Base-by-base conservation (phyloP, 177 flowering plant genomes). In the Telopea speciosissima region DNA sequence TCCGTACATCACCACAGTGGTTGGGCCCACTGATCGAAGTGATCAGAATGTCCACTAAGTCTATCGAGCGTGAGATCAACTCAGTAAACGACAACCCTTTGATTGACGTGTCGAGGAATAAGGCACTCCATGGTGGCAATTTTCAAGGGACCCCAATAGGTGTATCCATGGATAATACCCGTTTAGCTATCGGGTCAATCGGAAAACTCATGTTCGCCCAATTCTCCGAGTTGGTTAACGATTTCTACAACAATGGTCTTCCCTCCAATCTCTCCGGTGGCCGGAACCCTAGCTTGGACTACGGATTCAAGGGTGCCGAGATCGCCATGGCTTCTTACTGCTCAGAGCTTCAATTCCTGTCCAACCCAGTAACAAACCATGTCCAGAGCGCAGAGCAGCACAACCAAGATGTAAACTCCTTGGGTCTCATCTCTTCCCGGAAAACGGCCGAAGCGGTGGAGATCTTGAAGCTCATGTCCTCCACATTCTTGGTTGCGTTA, bases 1-100 rank as follows among this genome's bases (percentile, higher is more conserved):
- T 87, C 7, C 44, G 89, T 14, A 87, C 91, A 3, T 86, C 91
- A 1, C 91, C 91, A 0, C 91, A 87, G 54, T 87, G 91, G 91
- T 76, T 87, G 0, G 91, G 91, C 5, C 89, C 89, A 0, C 88
- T 79, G 66, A 82, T 86, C 42, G 90, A 86, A 68, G 90, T 86
- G 28, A 86, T 86, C 67, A 63, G 89, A 16, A 31, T 72, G 8
- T 68, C 89, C 1, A 86, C 86, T 40, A 85, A 82, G 63, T 80
- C 81, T 70, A 83, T 86, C 24, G 86, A 86, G 65, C 61, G 63
- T 24, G 63, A 61, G 63, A 61, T 61, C 25, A 61, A 61, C 63
- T 61, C 63, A 0, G 63, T 61, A 0, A 61, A 61, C n/a, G 63
- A 61, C 21, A 61, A 61, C 28, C 63, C 26, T n/a, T 61, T 61